These are phyloP conservation scores for Helotiales sp. DNA, from an alignment of 2,329 filamentous ascomycete species.

Conservation along the genomic window DNA sequence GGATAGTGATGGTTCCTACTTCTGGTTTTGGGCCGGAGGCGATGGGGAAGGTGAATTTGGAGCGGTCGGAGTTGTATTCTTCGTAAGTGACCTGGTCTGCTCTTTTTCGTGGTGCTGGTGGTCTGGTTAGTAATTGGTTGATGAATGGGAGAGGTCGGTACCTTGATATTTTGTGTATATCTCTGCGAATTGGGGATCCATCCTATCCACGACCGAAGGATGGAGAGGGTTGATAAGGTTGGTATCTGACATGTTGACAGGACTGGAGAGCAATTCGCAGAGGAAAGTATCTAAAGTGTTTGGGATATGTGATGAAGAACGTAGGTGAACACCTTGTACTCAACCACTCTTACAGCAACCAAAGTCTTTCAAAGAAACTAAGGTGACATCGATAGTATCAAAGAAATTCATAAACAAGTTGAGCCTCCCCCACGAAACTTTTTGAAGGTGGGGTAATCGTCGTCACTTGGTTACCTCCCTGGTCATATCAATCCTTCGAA, in stretches of 20 bases:
- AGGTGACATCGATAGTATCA: no score
- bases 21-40: conserved; percentile 18
- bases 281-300: no score
- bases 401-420: no score
- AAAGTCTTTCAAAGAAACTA: no score
- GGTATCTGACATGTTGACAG: conserved; percentile 13
- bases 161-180: conserved; percentile 28
- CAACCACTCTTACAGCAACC: no score
- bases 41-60: conserved; percentile 25
- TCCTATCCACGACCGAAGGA: conserved; percentile 18
- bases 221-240: conserved; percentile 25
- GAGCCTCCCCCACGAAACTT: no score
- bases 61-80: conserved; percentile 25
- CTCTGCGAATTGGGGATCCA: conserved; percentile 25
- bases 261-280: background rate
- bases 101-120: conserved; percentile 19
- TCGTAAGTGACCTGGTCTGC: conserved; percentile 28
- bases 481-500: no score
- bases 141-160: background rate
- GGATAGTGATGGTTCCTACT: conserved; percentile 15
- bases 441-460: no score
- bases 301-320: no score
- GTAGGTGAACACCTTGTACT: no score
- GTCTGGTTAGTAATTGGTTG: background rate
- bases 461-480: no score